These are phyloP conservation scores for Debaryomyces robertsiae DNA, from an alignment of 1,139 yeast genomes.

Conservation along the genomic window DNA sequence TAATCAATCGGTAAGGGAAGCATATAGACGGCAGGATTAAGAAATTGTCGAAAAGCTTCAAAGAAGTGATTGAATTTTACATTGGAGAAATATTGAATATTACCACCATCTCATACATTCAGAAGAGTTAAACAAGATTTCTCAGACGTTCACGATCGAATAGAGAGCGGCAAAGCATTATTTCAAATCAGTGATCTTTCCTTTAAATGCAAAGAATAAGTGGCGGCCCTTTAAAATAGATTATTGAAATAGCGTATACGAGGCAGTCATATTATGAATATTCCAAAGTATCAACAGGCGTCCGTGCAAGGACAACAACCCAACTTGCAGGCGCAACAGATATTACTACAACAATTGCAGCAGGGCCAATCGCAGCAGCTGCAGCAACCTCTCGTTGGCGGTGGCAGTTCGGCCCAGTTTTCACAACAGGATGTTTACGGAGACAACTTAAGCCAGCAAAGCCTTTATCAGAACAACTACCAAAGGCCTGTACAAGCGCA, in stretches of 20 bases:
- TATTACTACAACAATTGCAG: constrained; percentile 48
- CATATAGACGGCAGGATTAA: not conserved
- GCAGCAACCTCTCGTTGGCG: constrained; percentile 15
- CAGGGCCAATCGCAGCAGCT: constrained; percentile 34
- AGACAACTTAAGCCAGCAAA: constrained; percentile 35
- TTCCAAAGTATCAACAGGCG: constrained; percentile 35
- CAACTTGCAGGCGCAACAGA: constrained; percentile 47
- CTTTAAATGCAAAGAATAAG: constrained; percentile 7
- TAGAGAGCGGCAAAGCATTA: too few species aligned
- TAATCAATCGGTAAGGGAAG: constrained; percentile 4
- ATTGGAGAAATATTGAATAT: not conserved
- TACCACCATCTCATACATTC: not conserved
- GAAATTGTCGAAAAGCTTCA: not conserved
- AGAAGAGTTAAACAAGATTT: constrained; percentile 4
- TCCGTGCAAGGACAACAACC: constrained; percentile 36
- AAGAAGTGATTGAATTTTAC: not conserved
- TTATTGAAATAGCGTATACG: constrained; percentile 1
- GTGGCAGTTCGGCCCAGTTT: constrained; percentile 23
- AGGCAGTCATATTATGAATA: constrained; percentile 23
- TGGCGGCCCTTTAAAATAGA: not conserved
- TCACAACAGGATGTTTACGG: constrained; percentile 29
- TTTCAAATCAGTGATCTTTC: not conserved
- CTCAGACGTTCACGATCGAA: too few species aligned
- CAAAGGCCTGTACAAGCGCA: constrained; percentile 24
- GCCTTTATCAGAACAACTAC: constrained; percentile 33